Evolutionary conservation across 257 asterid species (phyloP).

Genomic region (Nicotiana knightiana): DNA sequence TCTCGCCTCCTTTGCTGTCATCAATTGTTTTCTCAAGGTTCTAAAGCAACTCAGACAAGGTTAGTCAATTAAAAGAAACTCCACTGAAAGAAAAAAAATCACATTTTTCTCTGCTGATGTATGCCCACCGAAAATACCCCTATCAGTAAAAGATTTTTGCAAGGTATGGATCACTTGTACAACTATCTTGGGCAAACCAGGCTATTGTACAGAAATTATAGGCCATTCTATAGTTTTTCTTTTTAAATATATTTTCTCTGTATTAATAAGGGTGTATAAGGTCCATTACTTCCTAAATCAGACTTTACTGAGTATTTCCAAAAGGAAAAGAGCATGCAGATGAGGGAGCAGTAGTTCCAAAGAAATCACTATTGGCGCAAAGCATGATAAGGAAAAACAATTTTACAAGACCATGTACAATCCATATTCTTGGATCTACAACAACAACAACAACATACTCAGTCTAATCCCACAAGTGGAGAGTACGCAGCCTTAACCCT

Average conservation of each 20-base stretch:
- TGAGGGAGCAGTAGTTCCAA: neutral
- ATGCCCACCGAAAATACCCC: neutral
- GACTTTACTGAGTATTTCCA: neutral
- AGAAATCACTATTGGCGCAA: neutral
- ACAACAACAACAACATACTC: no score
- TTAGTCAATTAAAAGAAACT: neutral
- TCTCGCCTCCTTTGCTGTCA: slow-evolving; percentile 72
- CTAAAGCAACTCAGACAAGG: slow-evolving; percentile 30
- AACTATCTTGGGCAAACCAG: neutral
- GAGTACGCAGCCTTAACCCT: no score
- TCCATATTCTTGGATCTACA: neutral
- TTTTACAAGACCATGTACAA: neutral
- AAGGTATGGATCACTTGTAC: neutral
- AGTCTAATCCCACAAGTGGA: no score
- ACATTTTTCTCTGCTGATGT: neutral
- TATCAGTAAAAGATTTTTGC: neutral
- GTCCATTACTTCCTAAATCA: neutral
- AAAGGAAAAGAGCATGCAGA: neutral
- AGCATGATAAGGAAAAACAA: neutral
- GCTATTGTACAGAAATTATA: neutral
- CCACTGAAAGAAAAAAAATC: neutral
- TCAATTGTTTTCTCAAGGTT: slow-evolving; percentile 74
- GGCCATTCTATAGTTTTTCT: neutral
- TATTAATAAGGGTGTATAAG: neutral
- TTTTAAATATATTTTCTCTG: neutral